phyloP scores from a whole-genome alignment of 768 basidiomycete species.

The Albatrellus ellisii region DNA sequence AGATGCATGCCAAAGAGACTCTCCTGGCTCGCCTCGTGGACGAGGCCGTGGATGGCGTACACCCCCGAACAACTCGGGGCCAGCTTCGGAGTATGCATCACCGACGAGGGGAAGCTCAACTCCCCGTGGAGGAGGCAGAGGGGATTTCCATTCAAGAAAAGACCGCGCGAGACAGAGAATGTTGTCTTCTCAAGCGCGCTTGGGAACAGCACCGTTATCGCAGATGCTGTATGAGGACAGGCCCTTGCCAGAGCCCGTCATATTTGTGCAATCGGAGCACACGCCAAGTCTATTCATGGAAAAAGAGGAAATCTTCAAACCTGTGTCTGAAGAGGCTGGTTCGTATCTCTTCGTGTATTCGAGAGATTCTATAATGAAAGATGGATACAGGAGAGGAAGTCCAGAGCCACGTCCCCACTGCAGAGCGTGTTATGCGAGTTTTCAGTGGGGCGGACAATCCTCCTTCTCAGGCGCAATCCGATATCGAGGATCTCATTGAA shows the following conservation, averaged over 20 bases:
- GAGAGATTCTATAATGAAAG: not conserved
- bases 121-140: constrained; percentile 1
- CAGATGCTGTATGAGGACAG: constrained; percentile 41
- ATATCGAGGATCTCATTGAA: constrained; percentile 17
- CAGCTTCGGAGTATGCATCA: not conserved
- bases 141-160: constrained; percentile 7
- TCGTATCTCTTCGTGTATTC: constrained; percentile 10
- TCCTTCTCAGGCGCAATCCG: constrained; percentile 7
- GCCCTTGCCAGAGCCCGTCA: constrained; percentile 52
- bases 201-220: constrained; percentile 40
- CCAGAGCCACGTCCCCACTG: constrained; percentile 51
- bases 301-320: constrained; percentile 49
- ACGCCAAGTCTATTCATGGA: constrained; percentile 37
- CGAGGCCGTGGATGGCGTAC: not conserved
- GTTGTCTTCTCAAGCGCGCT: constrained; percentile 19
- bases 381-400: constrained; percentile 30
- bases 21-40: not conserved
- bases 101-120: not conserved
- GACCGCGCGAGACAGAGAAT: constrained; percentile 17
- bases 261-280: constrained; percentile 48
- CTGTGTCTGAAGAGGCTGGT: constrained; percentile 41
- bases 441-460: constrained; percentile 29
- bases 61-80: not conserved
- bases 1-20: not conserved
- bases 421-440: constrained; percentile 48